phyloP scores from a whole-genome alignment of 495 filamentous ascomycete genomes.

The Tuber borchii region DNA sequence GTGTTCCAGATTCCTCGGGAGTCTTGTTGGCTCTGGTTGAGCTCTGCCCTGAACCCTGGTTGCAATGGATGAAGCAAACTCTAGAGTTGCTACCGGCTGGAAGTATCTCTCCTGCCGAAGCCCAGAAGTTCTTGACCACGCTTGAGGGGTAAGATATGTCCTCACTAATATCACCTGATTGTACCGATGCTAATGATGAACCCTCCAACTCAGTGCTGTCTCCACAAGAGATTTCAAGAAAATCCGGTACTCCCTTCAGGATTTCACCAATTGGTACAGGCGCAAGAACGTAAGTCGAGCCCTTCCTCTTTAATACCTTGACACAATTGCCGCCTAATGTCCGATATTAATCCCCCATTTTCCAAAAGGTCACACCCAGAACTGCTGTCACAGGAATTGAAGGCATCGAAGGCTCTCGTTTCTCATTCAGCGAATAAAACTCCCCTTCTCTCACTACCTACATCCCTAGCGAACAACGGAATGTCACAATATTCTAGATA shows the following conservation, averaged over 20 bases:
- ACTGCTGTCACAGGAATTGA: conserved; percentile 36
- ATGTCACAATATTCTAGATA: not conserved
- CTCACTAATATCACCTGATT: not conserved
- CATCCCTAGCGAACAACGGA: not conserved
- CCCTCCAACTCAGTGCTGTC: conserved; percentile 20
- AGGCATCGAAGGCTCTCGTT: conserved; percentile 35
- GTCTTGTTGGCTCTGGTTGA: conserved; percentile 86
- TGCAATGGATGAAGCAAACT: conserved; percentile 72
- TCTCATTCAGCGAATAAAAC: conserved; percentile 31
- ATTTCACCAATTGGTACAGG: conserved; percentile 92
- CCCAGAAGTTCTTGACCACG: conserved; percentile 45
- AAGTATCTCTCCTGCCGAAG: conserved; percentile 60
- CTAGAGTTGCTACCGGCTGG: conserved; percentile 76
- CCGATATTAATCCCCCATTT: conserved; percentile 7
- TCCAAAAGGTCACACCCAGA: conserved; percentile 36
- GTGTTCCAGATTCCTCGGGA: conserved; percentile 85
- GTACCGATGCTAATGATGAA: not conserved
- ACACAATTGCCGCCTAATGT: not conserved
- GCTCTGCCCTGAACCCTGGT: conserved; percentile 68
- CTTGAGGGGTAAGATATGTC: conserved; percentile 43
- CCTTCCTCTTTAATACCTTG: not conserved
- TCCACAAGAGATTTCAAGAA: conserved; percentile 43
- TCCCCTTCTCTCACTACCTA: not conserved
- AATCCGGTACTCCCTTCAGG: conserved; percentile 79
- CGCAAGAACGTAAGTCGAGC: conserved; percentile 64